These are phyloP conservation scores for Circinella umbellata DNA, from an alignment of 371 early-diverging fungal species.

Conservation along the genomic window DNA sequence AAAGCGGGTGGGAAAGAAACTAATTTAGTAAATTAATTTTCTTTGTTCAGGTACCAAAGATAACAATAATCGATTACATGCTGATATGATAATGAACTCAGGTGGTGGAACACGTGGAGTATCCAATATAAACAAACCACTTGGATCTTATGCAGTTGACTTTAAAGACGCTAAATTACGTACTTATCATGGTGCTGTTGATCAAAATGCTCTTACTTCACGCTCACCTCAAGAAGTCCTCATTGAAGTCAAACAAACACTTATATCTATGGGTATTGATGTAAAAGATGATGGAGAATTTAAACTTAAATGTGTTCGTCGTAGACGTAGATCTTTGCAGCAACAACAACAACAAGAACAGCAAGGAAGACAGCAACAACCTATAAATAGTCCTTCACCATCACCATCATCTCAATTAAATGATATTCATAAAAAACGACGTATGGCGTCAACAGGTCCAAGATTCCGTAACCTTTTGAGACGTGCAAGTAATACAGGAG, in stretches of 20 bases:
- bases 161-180: conserved; percentile 65
- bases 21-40: background rate
- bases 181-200: conserved; percentile 81
- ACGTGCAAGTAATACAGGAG: conserved; percentile 26
- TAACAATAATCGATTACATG: conserved; percentile 4
- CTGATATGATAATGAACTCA: background rate
- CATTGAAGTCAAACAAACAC: conserved; percentile 65
- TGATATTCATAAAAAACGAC: conserved; percentile 28
- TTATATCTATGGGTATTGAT: conserved; percentile 72
- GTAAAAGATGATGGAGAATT: conserved; percentile 74
- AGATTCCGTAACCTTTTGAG: conserved; percentile 42
- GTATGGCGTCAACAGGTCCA: conserved; percentile 20
- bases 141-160: conserved; percentile 27
- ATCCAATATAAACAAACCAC: conserved; percentile 7
- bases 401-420: conserved; percentile 13
- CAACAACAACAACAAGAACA: background rate
- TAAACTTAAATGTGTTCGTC: conserved; percentile 74
- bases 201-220: conserved; percentile 76
- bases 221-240: conserved; percentile 75
- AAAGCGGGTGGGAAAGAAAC: background rate
- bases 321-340: conserved; percentile 41
- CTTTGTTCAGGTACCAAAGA: background rate
- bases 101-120: background rate
- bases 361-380: background rate
- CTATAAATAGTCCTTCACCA: background rate